phyloP scores from a whole-genome alignment of 2,329 filamentous ascomycete genomes.

The Colletotrichum graminicola region DNA sequence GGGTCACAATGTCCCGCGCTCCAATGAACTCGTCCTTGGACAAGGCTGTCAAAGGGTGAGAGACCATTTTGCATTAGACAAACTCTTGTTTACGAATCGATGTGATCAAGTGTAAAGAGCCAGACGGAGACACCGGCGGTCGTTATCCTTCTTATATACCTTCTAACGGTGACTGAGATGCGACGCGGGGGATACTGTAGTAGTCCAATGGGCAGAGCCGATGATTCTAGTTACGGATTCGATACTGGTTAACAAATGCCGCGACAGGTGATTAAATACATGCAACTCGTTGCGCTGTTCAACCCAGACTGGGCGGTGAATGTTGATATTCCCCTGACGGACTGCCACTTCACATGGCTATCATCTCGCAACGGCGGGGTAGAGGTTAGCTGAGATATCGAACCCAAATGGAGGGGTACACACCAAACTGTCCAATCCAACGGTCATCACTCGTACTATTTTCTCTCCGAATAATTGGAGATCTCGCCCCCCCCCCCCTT shows the following conservation, averaged over 20 bases:
- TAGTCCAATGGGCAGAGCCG: constrained; percentile 18
- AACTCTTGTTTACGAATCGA: not conserved
- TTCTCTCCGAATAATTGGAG: constrained; percentile 26
- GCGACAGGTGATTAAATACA: constrained; percentile 8
- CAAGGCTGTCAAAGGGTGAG: constrained; percentile 64
- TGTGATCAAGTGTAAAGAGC: not conserved
- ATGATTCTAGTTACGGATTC: not conserved
- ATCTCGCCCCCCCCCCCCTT: constrained; percentile 6
- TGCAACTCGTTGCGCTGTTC: not conserved
- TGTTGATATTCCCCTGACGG: constrained; percentile 2
- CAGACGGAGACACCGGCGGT: not conserved
- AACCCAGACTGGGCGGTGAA: not conserved
- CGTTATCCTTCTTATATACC: constrained; percentile 27
- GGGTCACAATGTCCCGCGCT: constrained; percentile 61
- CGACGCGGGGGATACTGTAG: constrained; percentile 32
- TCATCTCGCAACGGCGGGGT: constrained; percentile 11
- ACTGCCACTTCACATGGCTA: not conserved
- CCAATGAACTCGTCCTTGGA: constrained; percentile 61
- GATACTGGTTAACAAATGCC: not conserved
- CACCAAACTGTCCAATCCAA: not conserved
- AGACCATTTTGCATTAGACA: constrained; percentile 28
- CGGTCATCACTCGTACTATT: constrained; percentile 6
- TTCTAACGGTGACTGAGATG: constrained; percentile 11
- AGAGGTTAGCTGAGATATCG: not conserved
- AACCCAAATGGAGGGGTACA: constrained; percentile 16